Base-by-base conservation (phyloP, 2,329 filamentous ascomycete species). In the Beauveria sp. region DNA sequence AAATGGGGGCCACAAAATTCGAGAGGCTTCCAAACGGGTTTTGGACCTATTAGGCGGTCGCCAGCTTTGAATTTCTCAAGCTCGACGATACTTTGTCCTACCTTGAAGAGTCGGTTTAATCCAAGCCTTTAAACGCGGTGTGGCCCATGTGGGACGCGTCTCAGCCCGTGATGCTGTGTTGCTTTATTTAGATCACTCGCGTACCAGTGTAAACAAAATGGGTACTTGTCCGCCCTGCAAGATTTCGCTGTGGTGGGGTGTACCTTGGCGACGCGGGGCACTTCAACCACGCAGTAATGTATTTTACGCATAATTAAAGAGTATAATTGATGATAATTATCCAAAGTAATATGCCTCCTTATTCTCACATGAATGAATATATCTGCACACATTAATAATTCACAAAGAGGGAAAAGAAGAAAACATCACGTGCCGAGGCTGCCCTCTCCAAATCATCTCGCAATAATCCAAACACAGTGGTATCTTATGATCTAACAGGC, bases 141-240 rank as follows among this genome's bases (percentile, higher is more conserved):
- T 38, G 34, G 34, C 34, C 12, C 12, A 10, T 42, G 55, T 43
- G 57, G 57, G 38, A 60, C 57, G 57, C 57, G 57, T 60, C 57
- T 60, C 57, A 45, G 18, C 22, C 12, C 4, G 50, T 52, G 24
- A 31, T 24, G 50, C 53, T 16, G 24, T 40, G 45, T 42, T 58
- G 45, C 55, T 50, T 42, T 50, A 42, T 50, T 50, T 58, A 58
- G 45, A 16, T 38, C 12, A 14, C 20, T 42, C 20, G 22, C 12
- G 12, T 20, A 5, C 43, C 43, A 20, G 18, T 24, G 56, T 60
- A 60, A 60, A 60, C 57, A 52, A 60, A 22, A 18, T 3, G 9
- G 61, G 61, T 62, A 62, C 61, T 28, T 62, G n/a, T 28, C 42
- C 46, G 46, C 22, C 54, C 61, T 7, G 54, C 61, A 31, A 59